Evolutionary conservation across 1,284 basidiomycete species (phyloP).

Genomic region (Pseudozyma thailandica): DNA sequence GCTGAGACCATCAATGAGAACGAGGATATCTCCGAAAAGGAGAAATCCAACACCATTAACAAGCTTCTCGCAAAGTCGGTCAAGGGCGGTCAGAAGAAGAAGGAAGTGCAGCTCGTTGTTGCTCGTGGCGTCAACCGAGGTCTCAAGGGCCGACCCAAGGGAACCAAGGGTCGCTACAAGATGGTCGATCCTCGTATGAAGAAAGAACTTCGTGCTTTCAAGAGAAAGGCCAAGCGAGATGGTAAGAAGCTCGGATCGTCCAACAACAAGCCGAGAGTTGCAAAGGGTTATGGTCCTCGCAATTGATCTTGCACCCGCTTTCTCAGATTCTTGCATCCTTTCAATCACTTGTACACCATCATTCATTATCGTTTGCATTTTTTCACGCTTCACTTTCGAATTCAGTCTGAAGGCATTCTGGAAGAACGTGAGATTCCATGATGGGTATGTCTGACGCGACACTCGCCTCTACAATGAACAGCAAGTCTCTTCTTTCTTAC

Average conservation of each 20-base stretch:
- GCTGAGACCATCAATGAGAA: conserved; percentile 93
- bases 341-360: conserved; percentile 8
- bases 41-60: conserved; percentile 92
- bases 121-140: conserved; percentile 90
- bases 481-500: background rate
- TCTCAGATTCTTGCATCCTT: background rate
- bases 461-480: background rate
- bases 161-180: conserved; percentile 79
- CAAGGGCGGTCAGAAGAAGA: conserved; percentile 75
- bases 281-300: conserved; percentile 57
- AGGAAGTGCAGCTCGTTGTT: conserved; percentile 87
- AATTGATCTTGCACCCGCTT: conserved; percentile 13
- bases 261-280: conserved; percentile 43
- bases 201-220: conserved; percentile 66
- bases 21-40: conserved; percentile 78
- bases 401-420: no score
- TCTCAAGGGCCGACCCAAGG: conserved; percentile 91
- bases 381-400: background rate
- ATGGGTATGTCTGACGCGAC: background rate
- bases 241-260: conserved; percentile 64
- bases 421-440: background rate
- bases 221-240: conserved; percentile 59
- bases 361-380: background rate
- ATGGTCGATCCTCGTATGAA: conserved; percentile 67
- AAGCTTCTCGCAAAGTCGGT: conserved; percentile 81